Evolutionary conservation across 768 basidiomycete species (phyloP).

Genomic region (Phlegmacium glaucopus): DNA sequence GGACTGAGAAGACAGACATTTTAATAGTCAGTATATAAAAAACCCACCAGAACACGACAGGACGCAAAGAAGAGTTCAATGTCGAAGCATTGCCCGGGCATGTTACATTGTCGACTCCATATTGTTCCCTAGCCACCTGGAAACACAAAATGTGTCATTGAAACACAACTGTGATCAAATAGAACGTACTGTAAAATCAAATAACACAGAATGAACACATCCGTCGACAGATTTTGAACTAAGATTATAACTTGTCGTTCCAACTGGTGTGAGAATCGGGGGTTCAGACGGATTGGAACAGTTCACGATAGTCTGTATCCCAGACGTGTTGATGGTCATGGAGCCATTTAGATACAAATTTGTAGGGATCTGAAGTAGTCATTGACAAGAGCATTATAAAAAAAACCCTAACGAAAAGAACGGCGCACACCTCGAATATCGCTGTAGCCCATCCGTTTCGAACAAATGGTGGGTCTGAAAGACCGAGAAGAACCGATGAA

Average conservation of each 20-base stretch:
- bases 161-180: neutral
- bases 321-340: conserved; percentile 50
- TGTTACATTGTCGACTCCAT: conserved; percentile 40
- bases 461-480: conserved; percentile 61
- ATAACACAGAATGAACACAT: conserved; percentile 37
- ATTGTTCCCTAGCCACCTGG: conserved; percentile 42
- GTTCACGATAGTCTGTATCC: conserved; percentile 42
- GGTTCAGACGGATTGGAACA: conserved; percentile 39
- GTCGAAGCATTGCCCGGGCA: conserved; percentile 31
- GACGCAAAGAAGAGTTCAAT: conserved; percentile 34
- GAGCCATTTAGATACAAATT: conserved; percentile 47
- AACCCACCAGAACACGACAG: conserved; percentile 68
- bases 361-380: conserved; percentile 37
- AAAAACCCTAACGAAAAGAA: neutral
- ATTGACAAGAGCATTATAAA: neutral
- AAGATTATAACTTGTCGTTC: conserved; percentile 30
- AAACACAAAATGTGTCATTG: neutral
- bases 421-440: conserved; percentile 41
- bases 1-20: neutral
- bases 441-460: conserved; percentile 48
- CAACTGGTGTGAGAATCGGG: conserved; percentile 17
- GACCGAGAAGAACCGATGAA: conserved; percentile 38
- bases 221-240: conserved; percentile 43
- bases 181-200: conserved; percentile 33
- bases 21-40: neutral